phyloP scores from a whole-genome alignment of 2,329 filamentous ascomycete species.

The Stagonosporopsis vannaccii region DNA sequence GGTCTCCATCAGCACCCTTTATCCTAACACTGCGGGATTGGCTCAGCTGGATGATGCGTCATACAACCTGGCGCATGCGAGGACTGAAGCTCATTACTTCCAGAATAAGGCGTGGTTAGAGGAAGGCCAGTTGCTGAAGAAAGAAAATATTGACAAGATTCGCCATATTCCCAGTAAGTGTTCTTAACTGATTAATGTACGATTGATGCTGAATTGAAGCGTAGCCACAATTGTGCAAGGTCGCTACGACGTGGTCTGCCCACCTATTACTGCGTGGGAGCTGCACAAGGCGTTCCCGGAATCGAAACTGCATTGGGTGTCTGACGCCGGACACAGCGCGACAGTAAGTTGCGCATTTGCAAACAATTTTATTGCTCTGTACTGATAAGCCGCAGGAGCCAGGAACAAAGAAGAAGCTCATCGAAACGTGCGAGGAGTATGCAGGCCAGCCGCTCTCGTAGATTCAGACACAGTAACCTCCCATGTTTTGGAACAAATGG shows the following conservation, averaged over 20 bases:
- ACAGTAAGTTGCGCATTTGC: conserved; percentile 18
- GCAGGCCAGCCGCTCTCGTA: conserved; percentile 11
- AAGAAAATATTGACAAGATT: conserved; percentile 47
- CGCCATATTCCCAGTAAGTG: conserved; percentile 42
- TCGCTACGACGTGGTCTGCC: conserved; percentile 57
- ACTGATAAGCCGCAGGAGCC: conserved; percentile 31
- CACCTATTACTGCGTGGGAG: conserved; percentile 54
- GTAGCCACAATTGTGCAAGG: conserved; percentile 53
- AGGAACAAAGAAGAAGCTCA: conserved; percentile 34
- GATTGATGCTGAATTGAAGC: not conserved
- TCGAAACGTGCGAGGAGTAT: conserved; percentile 36
- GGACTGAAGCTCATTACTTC: conserved; percentile 56
- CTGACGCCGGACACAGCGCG: conserved; percentile 46
- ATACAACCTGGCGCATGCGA: conserved; percentile 48
- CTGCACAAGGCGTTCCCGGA: conserved; percentile 51
- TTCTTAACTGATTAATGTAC: not conserved
- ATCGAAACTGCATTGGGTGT: conserved; percentile 42
- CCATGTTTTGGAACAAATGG: no score
- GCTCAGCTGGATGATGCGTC: conserved; percentile 40
- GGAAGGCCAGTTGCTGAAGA: conserved; percentile 51
- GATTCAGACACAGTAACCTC: not conserved
- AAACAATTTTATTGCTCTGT: no score
- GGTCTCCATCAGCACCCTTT: conserved; percentile 40
- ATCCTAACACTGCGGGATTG: conserved; percentile 25
- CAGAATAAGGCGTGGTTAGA: conserved; percentile 52